phyloP scores from a whole-genome alignment of 2,329 filamentous ascomycete genomes.

The Tolypocladium cylindrosporum region DNA sequence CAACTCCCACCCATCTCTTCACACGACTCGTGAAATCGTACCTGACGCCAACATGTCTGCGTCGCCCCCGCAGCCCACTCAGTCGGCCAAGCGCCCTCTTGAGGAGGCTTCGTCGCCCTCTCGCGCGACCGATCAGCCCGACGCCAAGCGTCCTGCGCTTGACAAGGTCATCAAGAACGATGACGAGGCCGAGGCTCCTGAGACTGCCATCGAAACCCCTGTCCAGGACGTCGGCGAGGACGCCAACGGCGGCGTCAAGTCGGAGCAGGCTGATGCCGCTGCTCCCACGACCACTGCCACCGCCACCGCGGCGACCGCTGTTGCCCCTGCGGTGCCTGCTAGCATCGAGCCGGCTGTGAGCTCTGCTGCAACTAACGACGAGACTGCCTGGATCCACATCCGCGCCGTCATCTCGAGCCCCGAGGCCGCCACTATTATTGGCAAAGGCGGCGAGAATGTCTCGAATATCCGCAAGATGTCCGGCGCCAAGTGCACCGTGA shows the following conservation, averaged over 20 bases:
- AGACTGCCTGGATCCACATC: conserved; percentile 94
- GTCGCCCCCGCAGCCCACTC: conserved; percentile 54
- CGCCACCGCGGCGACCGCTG: conserved; percentile 26
- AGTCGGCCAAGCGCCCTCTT: conserved; percentile 80
- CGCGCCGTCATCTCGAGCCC: conserved; percentile 95
- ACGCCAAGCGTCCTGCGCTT: conserved; percentile 91
- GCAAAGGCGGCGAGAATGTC: conserved; percentile 97
- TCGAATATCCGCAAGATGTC: conserved; percentile 93
- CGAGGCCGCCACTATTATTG: conserved; percentile 95
- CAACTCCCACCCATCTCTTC: neutral
- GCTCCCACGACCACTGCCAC: conserved; percentile 19
- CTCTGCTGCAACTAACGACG: conserved; percentile 60
- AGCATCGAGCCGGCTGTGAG: conserved; percentile 21
- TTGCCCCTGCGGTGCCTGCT: conserved; percentile 18
- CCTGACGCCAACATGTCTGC: conserved; percentile 57
- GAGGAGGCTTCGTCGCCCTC: conserved; percentile 96
- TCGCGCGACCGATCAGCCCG: conserved; percentile 82
- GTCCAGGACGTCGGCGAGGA: conserved; percentile 40
- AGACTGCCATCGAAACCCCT: conserved; percentile 24
- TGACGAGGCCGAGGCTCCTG: conserved; percentile 36
- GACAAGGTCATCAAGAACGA: conserved; percentile 78
- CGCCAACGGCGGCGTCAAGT: conserved; percentile 39
- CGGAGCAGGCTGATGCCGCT: conserved; percentile 14
- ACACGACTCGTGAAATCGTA: conserved; percentile 1
- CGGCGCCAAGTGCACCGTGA: conserved; percentile 96